Evolutionary conservation across 2,329 filamentous ascomycete species (phyloP).

Genomic region (Thelonectria discophora): DNA sequence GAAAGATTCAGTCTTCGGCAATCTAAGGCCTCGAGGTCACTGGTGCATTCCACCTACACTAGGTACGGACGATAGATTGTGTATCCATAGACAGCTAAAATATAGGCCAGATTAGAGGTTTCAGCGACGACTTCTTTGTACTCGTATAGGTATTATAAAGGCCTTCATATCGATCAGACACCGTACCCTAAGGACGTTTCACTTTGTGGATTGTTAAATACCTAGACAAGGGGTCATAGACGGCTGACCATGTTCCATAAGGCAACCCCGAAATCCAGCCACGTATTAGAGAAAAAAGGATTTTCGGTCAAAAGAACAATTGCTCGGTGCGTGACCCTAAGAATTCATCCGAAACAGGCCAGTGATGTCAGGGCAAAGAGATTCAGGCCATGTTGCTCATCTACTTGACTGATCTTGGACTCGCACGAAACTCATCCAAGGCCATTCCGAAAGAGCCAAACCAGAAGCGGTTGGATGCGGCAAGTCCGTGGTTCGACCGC

Average conservation of each 20-base stretch:
- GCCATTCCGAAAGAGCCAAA: slow-evolving; percentile 11
- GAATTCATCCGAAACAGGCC: not conserved
- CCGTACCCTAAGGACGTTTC: no score
- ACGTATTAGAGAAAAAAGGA: no score
- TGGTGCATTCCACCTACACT: no score
- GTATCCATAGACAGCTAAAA: no score
- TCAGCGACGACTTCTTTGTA: no score
- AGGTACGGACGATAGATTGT: no score
- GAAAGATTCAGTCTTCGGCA: no score
- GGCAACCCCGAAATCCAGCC: not conserved
- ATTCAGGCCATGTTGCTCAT: not conserved
- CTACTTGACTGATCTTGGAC: not conserved
- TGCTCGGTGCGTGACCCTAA: slow-evolving; percentile 7
- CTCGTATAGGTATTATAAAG: no score
- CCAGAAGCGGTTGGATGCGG: slow-evolving; percentile 24
- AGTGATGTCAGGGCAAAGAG: slow-evolving; percentile 11
- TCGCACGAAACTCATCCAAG: slow-evolving; percentile 9
- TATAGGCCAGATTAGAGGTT: no score
- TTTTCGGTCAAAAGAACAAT: not conserved
- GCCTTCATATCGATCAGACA: no score
- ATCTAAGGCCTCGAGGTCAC: no score
- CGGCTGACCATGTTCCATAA: not conserved
- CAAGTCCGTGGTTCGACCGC: slow-evolving; percentile 22
- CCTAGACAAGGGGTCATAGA: not conserved
- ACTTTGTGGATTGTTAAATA: no score